These are phyloP conservation scores for Diaporthe sp. DNA, from an alignment of 2,329 filamentous ascomycete genomes.

Conservation along the genomic window DNA sequence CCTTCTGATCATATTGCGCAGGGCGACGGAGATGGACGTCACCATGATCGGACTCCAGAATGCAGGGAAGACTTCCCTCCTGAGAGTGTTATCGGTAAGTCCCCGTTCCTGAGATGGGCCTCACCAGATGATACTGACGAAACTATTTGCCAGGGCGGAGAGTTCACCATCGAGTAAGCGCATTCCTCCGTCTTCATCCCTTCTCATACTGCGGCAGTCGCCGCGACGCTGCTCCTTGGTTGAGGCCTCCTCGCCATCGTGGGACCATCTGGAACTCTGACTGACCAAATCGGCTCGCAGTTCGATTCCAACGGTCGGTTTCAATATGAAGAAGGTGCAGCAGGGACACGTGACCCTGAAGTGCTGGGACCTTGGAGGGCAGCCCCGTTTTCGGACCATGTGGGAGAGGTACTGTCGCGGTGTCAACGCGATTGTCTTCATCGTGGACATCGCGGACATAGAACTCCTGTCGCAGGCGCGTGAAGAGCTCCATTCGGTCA, in stretches of 20 bases:
- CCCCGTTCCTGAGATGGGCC: conserved; percentile 24
- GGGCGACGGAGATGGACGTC: conserved; percentile 99
- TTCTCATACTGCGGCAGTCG: not conserved
- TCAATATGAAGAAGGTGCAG: conserved; percentile 99
- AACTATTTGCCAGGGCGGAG: conserved; percentile 78
- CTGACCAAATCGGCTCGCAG: conserved; percentile 62
- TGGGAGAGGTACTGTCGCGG: conserved; percentile 99
- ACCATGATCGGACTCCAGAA: conserved; percentile 99
- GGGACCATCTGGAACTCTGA: conserved; percentile 53
- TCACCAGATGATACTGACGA: conserved; percentile 35
- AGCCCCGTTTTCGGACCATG: conserved; percentile 97
- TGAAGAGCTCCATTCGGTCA: conserved; percentile 91
- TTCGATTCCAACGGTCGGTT: conserved; percentile 97
- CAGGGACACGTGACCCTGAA: conserved; percentile 98
- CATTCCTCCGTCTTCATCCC: conserved; percentile 36
- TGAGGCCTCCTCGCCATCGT: conserved; percentile 30
- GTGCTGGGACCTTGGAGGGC: conserved; percentile 98
- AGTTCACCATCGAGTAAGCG: conserved; percentile 98
- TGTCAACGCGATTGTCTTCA: conserved; percentile 98
- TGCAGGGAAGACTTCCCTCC: conserved; percentile 94
- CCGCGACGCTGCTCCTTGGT: conserved; percentile 40
- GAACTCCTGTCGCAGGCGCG: conserved; percentile 85
- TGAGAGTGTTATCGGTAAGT: conserved; percentile 94
- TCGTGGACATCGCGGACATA: conserved; percentile 94
- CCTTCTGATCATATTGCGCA: conserved; percentile 52